phyloP scores from a whole-genome alignment of 345 rosid species.

The Acer campestre region DNA sequence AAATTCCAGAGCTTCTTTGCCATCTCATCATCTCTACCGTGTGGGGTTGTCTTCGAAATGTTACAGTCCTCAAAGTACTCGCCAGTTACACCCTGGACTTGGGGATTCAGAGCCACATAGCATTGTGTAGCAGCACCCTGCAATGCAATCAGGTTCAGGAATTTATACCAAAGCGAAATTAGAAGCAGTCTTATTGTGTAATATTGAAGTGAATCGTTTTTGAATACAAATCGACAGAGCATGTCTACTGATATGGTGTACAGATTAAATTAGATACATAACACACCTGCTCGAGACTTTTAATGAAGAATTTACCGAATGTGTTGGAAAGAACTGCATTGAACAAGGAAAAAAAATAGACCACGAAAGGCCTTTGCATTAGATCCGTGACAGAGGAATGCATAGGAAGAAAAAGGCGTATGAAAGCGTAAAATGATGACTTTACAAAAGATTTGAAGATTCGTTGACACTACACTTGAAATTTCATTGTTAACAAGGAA shows the following conservation, averaged over 20 bases:
- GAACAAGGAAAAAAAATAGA: conserved; percentile 6
- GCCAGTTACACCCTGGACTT: conserved; percentile 44
- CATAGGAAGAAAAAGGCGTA: neutral
- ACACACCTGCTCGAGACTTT: conserved; percentile 46
- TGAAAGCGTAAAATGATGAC: neutral
- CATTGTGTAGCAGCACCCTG: conserved; percentile 67
- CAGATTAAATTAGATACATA: no score
- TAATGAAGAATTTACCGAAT: conserved; percentile 36
- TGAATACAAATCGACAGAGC: no score
- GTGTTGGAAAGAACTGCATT: conserved; percentile 35
- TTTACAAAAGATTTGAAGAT: neutral
- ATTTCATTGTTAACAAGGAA: neutral
- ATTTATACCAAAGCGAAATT: neutral
- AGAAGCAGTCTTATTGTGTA: neutral
- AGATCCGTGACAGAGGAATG: neutral
- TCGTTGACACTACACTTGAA: neutral
- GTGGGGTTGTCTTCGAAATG: conserved; percentile 27
- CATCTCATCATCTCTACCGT: neutral
- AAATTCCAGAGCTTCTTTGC: conserved; percentile 3
- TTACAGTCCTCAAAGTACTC: conserved; percentile 51
- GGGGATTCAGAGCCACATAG: conserved; percentile 61
- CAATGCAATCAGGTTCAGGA: neutral
- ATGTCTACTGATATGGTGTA: neutral
- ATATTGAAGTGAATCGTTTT: neutral
- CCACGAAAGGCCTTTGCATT: neutral